A percentile compares a stretch with the other conserved stretches of the same genome.
These are phyloP conservation scores for Alternaria longipes DNA, from an alignment of 2,329 filamentous ascomycete genomes.

Conservation along the genomic window DNA sequence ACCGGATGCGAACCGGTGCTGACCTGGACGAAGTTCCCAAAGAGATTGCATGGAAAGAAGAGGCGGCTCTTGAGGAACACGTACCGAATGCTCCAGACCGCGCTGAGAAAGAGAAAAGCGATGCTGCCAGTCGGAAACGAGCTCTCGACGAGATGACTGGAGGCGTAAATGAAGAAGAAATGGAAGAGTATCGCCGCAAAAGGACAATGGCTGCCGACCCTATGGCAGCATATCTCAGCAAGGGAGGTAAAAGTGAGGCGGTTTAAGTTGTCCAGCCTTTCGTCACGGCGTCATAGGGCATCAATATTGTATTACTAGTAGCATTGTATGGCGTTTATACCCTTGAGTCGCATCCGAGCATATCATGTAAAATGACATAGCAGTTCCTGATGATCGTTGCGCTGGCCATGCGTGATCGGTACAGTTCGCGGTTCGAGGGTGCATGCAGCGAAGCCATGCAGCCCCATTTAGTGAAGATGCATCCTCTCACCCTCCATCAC, in stretches of 20 bases:
- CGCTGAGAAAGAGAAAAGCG: slow-evolving; percentile 53
- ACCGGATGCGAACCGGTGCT: slow-evolving; percentile 64
- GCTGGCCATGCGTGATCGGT: slow-evolving; percentile 48
- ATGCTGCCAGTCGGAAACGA: slow-evolving; percentile 69
- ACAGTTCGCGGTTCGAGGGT: slow-evolving; percentile 27
- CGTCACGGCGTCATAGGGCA: slow-evolving; percentile 19
- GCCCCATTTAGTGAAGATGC: slow-evolving; percentile 29
- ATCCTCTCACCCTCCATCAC: slow-evolving; percentile 27
- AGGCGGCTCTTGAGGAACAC: slow-evolving; percentile 52
- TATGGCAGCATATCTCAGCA: slow-evolving; percentile 77
- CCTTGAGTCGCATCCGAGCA: slow-evolving; percentile 30
- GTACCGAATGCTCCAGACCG: slow-evolving; percentile 56
- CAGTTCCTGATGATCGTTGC: slow-evolving; percentile 43
- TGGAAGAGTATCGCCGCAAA: slow-evolving; percentile 85
- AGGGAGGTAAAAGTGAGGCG: slow-evolving; percentile 75
- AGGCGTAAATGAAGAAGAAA: slow-evolving; percentile 81
- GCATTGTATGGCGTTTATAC: slow-evolving; percentile 49
- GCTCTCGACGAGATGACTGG: slow-evolving; percentile 80
- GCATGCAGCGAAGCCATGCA: slow-evolving; percentile 17
- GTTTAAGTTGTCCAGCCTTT: slow-evolving; percentile 41
- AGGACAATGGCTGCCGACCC: slow-evolving; percentile 79
- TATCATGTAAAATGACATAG: slow-evolving; percentile 45
- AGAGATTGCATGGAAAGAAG: slow-evolving; percentile 55
- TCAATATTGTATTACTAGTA: slow-evolving; percentile 31
- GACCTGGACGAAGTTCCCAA: slow-evolving; percentile 56